These are phyloP conservation scores for Xerocomus amazonicus DNA, from an alignment of 1,284 basidiomycete genomes.

Conservation along the genomic window DNA sequence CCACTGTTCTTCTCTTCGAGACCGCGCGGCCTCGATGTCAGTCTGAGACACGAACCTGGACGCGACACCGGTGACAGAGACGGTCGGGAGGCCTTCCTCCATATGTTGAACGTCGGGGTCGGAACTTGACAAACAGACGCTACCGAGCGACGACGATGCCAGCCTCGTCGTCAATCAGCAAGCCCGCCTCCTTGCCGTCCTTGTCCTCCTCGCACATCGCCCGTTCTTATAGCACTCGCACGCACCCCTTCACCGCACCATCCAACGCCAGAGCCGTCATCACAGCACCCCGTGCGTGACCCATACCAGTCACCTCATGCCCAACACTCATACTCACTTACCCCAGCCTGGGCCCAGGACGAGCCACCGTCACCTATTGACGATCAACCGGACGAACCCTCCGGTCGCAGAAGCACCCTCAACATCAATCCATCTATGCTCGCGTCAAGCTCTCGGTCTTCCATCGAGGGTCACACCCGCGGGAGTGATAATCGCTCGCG, in stretches of 20 bases:
- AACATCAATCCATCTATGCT: conserved; percentile 48
- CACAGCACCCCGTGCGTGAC: conserved; percentile 62
- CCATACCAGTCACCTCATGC: background rate
- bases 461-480: conserved; percentile 35
- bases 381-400: conserved; percentile 38
- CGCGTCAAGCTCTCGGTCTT: conserved; percentile 48
- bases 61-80: conserved; percentile 64
- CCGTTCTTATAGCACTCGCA: conserved; percentile 31
- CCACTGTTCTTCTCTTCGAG: conserved; percentile 82
- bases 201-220: conserved; percentile 16
- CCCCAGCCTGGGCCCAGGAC: conserved; percentile 73
- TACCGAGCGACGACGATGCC: conserved; percentile 7
- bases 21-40: conserved; percentile 77
- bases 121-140: conserved; percentile 12
- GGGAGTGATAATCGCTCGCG: conserved; percentile 41
- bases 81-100: conserved; percentile 57
- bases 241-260: conserved; percentile 36
- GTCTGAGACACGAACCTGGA: conserved; percentile 77
- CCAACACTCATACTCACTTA: conserved; percentile 9
- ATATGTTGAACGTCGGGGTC: conserved; percentile 28
- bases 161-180: conserved; percentile 11
- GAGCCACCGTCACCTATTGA: conserved; percentile 74
- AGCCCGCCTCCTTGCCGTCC: conserved; percentile 21
- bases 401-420: conserved; percentile 22
- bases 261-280: conserved; percentile 51